Base-by-base conservation (phyloP, 305 asterid species). In the Fraxinus velutina region DNA sequence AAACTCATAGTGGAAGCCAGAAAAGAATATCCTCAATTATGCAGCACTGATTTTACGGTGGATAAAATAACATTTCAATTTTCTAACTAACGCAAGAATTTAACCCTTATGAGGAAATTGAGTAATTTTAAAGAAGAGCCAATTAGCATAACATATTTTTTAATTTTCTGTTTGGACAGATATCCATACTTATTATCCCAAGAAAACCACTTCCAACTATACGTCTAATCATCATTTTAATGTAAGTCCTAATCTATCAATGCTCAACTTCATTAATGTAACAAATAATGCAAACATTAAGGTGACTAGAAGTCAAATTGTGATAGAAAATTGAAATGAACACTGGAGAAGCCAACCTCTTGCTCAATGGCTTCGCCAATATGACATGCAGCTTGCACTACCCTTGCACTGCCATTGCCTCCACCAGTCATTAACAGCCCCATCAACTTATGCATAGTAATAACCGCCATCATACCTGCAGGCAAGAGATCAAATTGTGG, bases 351-450 rank as follows among this genome's bases (percentile, higher is more conserved):
- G 77, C 93, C 70, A 75, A 95, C 99, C 99, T 95, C 99, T 0
- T 95, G 91, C 84, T 94, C 99, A 21, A 95, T 89, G 57, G 99
- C 97, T 89, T 95, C 98, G 17, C 99, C 99, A 76, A 95, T 88
- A 80, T 82, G 87, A 50, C 83, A 75, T 2, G 97, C 91, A 62
- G 98, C 99, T 77, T 91, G 95, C 76, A 95, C 93, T 30, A 94
- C 94, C 87, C 93, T 87, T 2, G 97, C 93, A 89, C 89, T 81
- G 62, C 96, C 97, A 76, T 81, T 83, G 72, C 90, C 89, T 81
- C 93, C 97, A 55, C 97, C 97, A 22, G 93, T 87, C 99, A 94
- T 92, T 89, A 95, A 78, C 90, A 96, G 73, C 5, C 88, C 98
- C 97, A 96, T 89, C 91, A 96, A 84, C 88, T 92, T 96, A 83